A percentile compares a stretch with the other conserved stretches of the same genome.
phyloP scores from a whole-genome alignment of 169 alveolate species.

The Plasmodium coatneyi region DNA sequence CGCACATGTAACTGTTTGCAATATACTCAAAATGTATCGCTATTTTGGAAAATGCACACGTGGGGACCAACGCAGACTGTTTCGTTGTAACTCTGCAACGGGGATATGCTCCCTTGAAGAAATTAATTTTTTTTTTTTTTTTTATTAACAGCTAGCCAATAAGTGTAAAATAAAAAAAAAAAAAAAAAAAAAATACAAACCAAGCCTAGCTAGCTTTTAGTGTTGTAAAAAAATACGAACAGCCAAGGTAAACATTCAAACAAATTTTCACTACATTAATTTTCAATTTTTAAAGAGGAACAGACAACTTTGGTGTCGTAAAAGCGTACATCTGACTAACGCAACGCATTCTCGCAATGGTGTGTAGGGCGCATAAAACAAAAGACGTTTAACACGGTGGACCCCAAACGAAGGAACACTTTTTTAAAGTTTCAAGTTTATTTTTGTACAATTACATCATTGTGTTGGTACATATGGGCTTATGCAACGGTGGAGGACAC shows the following conservation, averaged over 20 bases:
- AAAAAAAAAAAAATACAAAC: background rate
- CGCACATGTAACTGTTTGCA: background rate
- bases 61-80: background rate
- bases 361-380: background rate
- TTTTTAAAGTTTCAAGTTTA: background rate
- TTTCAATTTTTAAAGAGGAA: background rate
- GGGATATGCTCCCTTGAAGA: background rate
- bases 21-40: background rate
- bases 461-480: background rate
- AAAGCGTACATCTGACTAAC: background rate
- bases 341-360: background rate
- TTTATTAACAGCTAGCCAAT: background rate
- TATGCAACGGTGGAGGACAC: background rate
- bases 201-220: background rate
- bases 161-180: background rate
- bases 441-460: background rate
- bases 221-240: background rate
- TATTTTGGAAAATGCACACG: background rate
- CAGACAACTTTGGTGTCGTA: background rate
- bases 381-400: background rate
- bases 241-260: background rate
- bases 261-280: background rate
- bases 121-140: background rate
- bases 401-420: background rate
- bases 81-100: background rate